A percentile compares a stretch with the other conserved stretches of the same genome.
phyloP scores from a whole-genome alignment of 2,329 filamentous ascomycete genomes.

The Xylariaceae sp. region DNA sequence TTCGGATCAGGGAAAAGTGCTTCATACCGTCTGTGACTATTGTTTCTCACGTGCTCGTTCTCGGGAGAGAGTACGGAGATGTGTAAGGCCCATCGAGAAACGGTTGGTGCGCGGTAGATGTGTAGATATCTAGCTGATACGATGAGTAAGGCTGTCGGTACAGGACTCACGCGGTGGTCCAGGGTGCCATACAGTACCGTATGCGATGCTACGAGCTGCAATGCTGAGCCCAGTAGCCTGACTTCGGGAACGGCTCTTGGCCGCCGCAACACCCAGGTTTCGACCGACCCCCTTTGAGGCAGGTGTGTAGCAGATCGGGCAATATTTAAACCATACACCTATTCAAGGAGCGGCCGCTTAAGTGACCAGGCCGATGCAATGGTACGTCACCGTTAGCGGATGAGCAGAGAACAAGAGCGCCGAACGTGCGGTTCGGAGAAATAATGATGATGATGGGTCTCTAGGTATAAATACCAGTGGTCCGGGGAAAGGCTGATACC shows the following conservation, averaged over 20 bases:
- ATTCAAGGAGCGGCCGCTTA: neutral
- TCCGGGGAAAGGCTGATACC: no score
- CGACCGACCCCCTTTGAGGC: slow-evolving; percentile 6
- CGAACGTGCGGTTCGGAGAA: no score
- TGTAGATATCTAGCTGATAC: no score
- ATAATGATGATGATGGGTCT: neutral
- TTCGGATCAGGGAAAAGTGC: neutral
- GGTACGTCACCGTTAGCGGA: neutral
- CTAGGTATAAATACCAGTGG: no score
- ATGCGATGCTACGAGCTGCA: neutral
- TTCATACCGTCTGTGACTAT: neutral
- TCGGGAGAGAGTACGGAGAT: no score
- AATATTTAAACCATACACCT: neutral
- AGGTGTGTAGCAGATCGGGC: slow-evolving; percentile 1
- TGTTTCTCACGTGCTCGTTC: neutral
- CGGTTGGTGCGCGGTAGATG: no score
- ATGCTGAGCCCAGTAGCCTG: neutral
- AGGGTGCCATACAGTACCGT: neutral
- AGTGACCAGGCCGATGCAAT: neutral
- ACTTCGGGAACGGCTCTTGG: slow-evolving; percentile 16
- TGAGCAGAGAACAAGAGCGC: no score
- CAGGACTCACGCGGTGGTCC: no score
- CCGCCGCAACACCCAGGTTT: slow-evolving; percentile 9
- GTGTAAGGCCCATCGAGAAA: no score
- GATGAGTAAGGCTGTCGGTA: neutral